phyloP scores from a whole-genome alignment of 1,284 basidiomycete genomes.

The Agroathelia rolfsii region DNA sequence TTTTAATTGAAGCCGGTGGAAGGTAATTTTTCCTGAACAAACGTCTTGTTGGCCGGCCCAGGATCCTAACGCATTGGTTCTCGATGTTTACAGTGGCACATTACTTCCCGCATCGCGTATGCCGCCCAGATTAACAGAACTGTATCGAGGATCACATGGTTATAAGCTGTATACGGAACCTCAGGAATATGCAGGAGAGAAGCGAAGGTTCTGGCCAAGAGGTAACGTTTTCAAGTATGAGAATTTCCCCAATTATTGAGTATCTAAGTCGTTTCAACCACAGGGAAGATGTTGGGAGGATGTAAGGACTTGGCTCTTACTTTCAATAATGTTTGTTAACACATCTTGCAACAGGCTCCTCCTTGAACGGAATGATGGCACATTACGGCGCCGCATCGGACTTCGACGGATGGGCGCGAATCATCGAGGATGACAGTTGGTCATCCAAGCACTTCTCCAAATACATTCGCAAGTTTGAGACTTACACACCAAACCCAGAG shows the following conservation, averaged over 20 bases:
- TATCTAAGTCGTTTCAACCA: slow-evolving; percentile 2
- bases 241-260: no score
- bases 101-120: slow-evolving; percentile 28
- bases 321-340: no score
- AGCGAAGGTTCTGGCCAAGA: slow-evolving; percentile 49
- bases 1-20: slow-evolving; percentile 55
- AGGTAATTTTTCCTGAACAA: slow-evolving; percentile 36
- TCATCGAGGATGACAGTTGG: slow-evolving; percentile 1
- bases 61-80: no score
- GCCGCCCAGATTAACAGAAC: slow-evolving; percentile 34
- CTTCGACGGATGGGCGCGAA: slow-evolving; percentile 6
- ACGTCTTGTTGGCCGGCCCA: no score
- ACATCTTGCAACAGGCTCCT: no score
- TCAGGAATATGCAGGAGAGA: slow-evolving; percentile 36
- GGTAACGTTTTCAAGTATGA: no score
- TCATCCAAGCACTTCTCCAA: slow-evolving; percentile 20
- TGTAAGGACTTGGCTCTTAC: slow-evolving; percentile 31
- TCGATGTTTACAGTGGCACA: slow-evolving; percentile 26
- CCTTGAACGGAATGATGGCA: no score
- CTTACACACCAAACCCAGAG: slow-evolving; percentile 33
- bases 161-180: slow-evolving; percentile 46
- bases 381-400: slow-evolving; percentile 5
- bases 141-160: slow-evolving; percentile 36
- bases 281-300: slow-evolving; percentile 60
- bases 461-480: slow-evolving; percentile 56